Evolutionary conservation across 371 early-diverging fungal genomes (phyloP), one percentile per base, ranked within the genome.

Genomic region (Actinomortierella wolfii): DNA sequence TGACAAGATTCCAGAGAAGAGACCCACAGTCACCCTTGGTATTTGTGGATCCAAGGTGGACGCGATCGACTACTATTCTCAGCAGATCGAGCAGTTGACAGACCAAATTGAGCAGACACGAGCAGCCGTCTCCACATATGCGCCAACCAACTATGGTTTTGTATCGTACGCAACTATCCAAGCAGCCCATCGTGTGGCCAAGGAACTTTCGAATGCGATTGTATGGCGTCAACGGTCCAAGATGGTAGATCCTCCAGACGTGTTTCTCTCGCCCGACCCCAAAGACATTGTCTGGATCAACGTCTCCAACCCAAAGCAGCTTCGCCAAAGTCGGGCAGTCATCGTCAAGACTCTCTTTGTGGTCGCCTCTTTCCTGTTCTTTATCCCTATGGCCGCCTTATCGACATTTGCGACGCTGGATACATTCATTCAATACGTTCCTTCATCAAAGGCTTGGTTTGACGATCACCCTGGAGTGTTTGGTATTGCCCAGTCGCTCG

Each of bases 271-370:
- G 25, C 94, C 93, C 4, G 81, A 86, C 21, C 91, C 92, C 51
- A 87, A 84, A 55, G 91, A 93, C 66, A 86, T 94, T 46, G 82
- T 92, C 44, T 94, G 93, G 93, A 78, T 85, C 49, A 93, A 92
- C 61, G 78, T 88, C 29, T 79, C 87, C 47, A 77, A 90, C 64
- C 77, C 83, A 17, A 78, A 79, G 23, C 78, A 81, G 42, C 68
- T 82, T n/a, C 82, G 88, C 44, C 57, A 79, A 56, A 68, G 80
- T n/a, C 85, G 91, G 11, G 76, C 81, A 45, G 56, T 89, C 57
- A 60, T 83, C 42, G 85, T 83, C 9, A 78, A 86, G 1, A 67
- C 79, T 11, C 52, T 91, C 2, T 86, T 86, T 21, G 68, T 85
- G 5, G 77, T 73, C 1, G 82, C 90, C 42, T 81, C 86, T 25